phyloP scores from a whole-genome alignment of 345 rosid species.

The Cochlearia excelsa region DNA sequence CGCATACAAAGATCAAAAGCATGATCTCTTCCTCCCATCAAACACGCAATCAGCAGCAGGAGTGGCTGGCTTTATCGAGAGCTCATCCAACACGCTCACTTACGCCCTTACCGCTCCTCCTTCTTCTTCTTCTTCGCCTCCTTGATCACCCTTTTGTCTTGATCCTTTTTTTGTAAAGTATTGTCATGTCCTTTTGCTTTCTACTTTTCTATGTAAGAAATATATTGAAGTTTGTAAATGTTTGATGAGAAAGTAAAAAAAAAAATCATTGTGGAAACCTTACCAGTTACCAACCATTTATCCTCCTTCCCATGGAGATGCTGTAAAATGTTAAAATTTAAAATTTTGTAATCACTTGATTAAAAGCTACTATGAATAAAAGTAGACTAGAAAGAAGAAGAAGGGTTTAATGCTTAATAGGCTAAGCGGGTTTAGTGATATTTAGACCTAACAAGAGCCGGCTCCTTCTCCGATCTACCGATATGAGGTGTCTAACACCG shows the following conservation, averaged over 20 bases:
- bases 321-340: too few species aligned
- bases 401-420: neutral
- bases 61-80: conserved; percentile 93
- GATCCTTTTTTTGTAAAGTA: conserved; percentile 33
- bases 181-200: conserved; percentile 1
- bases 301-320: neutral
- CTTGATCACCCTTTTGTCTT: conserved; percentile 22
- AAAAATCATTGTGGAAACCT: conserved; percentile 1
- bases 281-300: too few species aligned
- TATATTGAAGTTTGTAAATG: conserved; percentile 29
- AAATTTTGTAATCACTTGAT: too few species aligned
- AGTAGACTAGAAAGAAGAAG: too few species aligned
- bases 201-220: conserved; percentile 24
- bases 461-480: conserved; percentile 1
- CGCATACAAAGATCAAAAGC: conserved; percentile 97
- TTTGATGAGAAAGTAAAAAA: conserved; percentile 22
- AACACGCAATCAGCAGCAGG: conserved; percentile 94
- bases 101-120: conserved; percentile 84
- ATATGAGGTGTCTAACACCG: conserved; percentile 13
- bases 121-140: conserved; percentile 20
- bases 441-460: neutral
- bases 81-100: conserved; percentile 68
- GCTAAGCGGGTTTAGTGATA: neutral
- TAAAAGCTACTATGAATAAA: too few species aligned
- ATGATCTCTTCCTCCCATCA: conserved; percentile 94